Percentiles rank a stretch among this genome's conserved stretches.
These are phyloP conservation scores for Verbena officinalis DNA, from an alignment of 257 asterid genomes.

Conservation along the genomic window DNA sequence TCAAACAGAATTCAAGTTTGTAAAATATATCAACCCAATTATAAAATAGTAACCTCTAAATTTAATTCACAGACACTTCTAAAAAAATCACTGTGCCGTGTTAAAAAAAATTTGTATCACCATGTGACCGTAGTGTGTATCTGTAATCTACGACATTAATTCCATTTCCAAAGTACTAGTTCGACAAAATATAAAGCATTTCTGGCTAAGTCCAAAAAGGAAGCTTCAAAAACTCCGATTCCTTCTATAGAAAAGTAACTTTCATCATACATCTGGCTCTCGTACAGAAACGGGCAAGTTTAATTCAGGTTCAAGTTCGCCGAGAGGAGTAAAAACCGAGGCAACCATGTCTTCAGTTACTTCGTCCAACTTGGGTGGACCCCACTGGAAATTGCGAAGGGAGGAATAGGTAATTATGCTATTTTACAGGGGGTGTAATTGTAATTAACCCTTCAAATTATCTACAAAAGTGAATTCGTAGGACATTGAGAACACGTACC, in stretches of 20 bases:
- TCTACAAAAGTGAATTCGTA: background rate
- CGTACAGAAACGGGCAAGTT: slow-evolving; percentile 79
- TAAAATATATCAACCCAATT: too few species aligned
- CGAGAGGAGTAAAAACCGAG: slow-evolving; percentile 55
- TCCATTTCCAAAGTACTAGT: too few species aligned
- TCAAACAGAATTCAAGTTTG: too few species aligned
- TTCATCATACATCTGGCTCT: slow-evolving; percentile 75
- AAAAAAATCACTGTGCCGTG: too few species aligned
- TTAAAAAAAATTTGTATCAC: too few species aligned
- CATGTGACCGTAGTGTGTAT: too few species aligned
- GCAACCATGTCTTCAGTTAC: slow-evolving; percentile 77
- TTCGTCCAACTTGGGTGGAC: slow-evolving; percentile 81
- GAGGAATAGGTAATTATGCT: too few species aligned
- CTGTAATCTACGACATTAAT: background rate
- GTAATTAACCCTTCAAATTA: too few species aligned
- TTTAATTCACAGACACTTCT: too few species aligned
- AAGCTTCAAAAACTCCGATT: slow-evolving; percentile 19
- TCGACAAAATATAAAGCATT: slow-evolving; percentile 8
- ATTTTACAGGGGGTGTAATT: too few species aligned
- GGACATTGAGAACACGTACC: slow-evolving; percentile 46
- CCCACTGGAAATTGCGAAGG: slow-evolving; percentile 63
- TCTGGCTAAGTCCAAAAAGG: slow-evolving; percentile 3
- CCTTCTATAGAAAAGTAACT: background rate
- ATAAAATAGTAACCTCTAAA: too few species aligned
- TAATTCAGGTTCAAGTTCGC: slow-evolving; percentile 70